Evolutionary conservation across 2,329 filamentous ascomycete genomes (phyloP).

Genomic region (Aureobasidium sp.): DNA sequence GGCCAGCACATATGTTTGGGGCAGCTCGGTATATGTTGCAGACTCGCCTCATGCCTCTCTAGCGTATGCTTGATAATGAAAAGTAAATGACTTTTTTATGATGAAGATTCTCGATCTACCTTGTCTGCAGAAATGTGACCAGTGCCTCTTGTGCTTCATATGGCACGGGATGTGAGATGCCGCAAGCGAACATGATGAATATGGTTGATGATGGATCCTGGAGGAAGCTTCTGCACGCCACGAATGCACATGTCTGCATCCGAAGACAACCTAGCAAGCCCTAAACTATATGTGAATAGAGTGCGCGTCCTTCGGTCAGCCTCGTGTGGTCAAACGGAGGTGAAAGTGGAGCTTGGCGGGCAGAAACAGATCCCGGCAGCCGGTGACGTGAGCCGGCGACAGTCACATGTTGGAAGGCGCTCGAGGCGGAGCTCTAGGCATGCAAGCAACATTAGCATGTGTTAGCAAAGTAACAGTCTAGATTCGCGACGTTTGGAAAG

Average conservation of each 20-base stretch:
- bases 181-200: neutral
- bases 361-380: neutral
- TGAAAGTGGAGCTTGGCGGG: neutral
- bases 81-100: slow-evolving; percentile 13
- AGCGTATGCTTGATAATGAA: slow-evolving; percentile 13
- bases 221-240: neutral
- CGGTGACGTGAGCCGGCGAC: neutral
- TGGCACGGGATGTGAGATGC: neutral
- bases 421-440: neutral
- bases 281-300: neutral
- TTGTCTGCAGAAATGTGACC: neutral
- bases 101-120: neutral
- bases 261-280: neutral
- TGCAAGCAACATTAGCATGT: neutral
- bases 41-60: neutral
- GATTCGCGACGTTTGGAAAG: neutral
- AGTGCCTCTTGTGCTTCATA: neutral
- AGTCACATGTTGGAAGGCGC: neutral
- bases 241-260: neutral
- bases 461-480: neutral
- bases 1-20: slow-evolving; percentile 5
- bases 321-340: neutral
- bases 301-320: neutral
- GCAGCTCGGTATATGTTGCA: neutral
- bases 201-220: neutral